These are phyloP conservation scores for Spathaspora sp. DNA, from an alignment of 1,139 yeast species.

Conservation along the genomic window DNA sequence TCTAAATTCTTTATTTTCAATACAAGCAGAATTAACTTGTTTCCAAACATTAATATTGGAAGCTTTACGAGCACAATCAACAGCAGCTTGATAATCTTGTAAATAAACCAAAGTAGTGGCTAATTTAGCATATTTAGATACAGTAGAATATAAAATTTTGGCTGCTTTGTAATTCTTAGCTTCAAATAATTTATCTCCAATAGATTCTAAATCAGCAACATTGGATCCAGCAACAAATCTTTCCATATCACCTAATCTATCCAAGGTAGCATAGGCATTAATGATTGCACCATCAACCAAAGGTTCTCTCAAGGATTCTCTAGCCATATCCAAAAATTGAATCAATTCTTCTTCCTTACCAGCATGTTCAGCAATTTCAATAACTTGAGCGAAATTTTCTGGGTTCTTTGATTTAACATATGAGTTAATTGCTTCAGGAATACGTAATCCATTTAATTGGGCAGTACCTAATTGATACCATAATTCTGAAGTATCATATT, in stretches of 20 bases:
- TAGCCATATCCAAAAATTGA: conserved; percentile 89
- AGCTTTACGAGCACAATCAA: conserved; percentile 98
- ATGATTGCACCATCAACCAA: conserved; percentile 89
- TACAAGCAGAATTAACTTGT: conserved; percentile 95
- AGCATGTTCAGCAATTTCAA: conserved; percentile 93
- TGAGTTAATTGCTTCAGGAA: conserved; percentile 88
- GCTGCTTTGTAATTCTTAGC: conserved; percentile 90
- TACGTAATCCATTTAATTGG: conserved; percentile 89
- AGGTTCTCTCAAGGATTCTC: conserved; percentile 88
- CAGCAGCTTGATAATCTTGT: conserved; percentile 93
- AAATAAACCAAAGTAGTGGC: conserved; percentile 94
- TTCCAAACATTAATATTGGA: conserved; percentile 94
- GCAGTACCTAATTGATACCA: conserved; percentile 98
- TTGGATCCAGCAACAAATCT: conserved; percentile 81
- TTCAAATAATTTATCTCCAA: conserved; percentile 89
- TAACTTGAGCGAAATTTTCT: conserved; percentile 84
- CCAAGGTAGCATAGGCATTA: conserved; percentile 80
- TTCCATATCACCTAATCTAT: conserved; percentile 77
- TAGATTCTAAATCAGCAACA: conserved; percentile 87
- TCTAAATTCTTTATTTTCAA: conserved; percentile 92
- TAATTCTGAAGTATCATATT: conserved; percentile 77
- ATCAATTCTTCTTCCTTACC: conserved; percentile 94
- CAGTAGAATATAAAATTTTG: conserved; percentile 77
- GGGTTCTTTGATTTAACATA: conserved; percentile 92
- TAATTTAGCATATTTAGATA: conserved; percentile 91